Evolutionary conservation across 495 filamentous ascomycete genomes (phyloP).

Genomic region (Rostrohypoxylon terebratum): DNA sequence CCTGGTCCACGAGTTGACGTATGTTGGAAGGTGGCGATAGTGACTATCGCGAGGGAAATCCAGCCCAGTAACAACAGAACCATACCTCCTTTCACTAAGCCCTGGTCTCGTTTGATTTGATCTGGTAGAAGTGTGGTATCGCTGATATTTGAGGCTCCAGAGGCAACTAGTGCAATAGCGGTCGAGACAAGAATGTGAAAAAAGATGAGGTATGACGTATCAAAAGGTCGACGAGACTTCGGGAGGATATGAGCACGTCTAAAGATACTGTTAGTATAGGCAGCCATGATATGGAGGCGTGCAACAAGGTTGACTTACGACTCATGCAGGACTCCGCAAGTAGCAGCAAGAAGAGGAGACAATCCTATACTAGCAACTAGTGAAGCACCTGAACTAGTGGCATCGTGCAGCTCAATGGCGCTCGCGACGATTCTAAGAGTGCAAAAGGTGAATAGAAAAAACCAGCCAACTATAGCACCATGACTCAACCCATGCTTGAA

Average conservation of each 20-base stretch:
- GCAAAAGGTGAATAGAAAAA: slow-evolving; percentile 56
- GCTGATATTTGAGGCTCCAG: slow-evolving; percentile 48
- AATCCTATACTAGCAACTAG: slow-evolving; percentile 58
- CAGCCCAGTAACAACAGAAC: slow-evolving; percentile 51
- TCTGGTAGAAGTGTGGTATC: slow-evolving; percentile 29
- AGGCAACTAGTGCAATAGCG: slow-evolving; percentile 47
- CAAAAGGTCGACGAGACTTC: slow-evolving; percentile 30
- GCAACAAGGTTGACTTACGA: slow-evolving; percentile 48
- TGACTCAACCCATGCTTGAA: slow-evolving; percentile 50
- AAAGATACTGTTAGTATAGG: slow-evolving; percentile 12
- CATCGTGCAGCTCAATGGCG: slow-evolving; percentile 48
- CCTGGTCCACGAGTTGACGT: background rate
- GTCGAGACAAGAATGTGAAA: slow-evolving; percentile 43
- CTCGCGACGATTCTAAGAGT: slow-evolving; percentile 52
- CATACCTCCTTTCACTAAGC: slow-evolving; percentile 51
- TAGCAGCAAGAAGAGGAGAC: slow-evolving; percentile 57
- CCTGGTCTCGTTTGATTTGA: slow-evolving; percentile 23
- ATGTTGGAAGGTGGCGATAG: slow-evolving; percentile 40
- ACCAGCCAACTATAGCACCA: slow-evolving; percentile 54
- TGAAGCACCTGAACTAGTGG: slow-evolving; percentile 46
- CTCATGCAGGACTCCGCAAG: slow-evolving; percentile 55
- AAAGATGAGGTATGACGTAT: slow-evolving; percentile 34
- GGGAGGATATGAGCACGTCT: slow-evolving; percentile 43
- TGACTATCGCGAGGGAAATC: slow-evolving; percentile 46
- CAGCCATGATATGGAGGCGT: background rate